Conservation (phyloP, 1,284 basidiomycete genomes). For the Fomitiporia mediterranea region DNA sequence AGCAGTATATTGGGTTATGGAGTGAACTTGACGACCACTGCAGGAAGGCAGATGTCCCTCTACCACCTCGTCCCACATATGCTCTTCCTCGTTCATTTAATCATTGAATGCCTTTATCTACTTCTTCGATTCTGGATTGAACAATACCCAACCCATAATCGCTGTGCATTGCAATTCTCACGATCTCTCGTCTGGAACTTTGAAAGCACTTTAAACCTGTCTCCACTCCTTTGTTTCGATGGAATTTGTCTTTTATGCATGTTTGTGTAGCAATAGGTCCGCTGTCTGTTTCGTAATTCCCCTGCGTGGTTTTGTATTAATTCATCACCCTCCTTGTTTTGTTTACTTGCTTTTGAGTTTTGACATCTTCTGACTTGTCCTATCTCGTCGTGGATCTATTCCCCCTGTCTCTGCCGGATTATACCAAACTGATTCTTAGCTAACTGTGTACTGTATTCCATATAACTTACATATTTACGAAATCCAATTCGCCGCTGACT, state of each 20-base stretch:
- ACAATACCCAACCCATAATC: neutral
- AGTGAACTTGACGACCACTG: slow-evolving; percentile 23
- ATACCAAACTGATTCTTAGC: no score
- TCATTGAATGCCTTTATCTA: neutral
- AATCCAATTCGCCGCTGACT: no score
- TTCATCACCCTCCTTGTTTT: no score
- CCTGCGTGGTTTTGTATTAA: no score
- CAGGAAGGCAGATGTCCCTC: slow-evolving; percentile 20
- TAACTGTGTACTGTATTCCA: no score
- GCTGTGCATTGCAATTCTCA: neutral
- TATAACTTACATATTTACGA: no score
- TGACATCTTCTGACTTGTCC: no score
- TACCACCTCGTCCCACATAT: slow-evolving; percentile 19
- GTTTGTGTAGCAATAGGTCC: neutral
- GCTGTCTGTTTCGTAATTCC: neutral
- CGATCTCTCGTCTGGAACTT: neutral
- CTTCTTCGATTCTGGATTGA: neutral
- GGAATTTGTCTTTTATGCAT: neutral
- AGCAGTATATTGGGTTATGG: slow-evolving; percentile 21
- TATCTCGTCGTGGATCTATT: no score
- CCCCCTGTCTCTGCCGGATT: no score
- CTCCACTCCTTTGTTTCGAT: neutral
- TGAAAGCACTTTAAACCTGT: no score
- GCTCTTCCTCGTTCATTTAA: slow-evolving; percentile 9
- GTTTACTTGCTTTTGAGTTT: no score